Percentiles rank a stretch among this genome's conserved stretches.
phyloP scores from a whole-genome alignment of 371 early-diverging fungal species.

The Zychaea mexicana region DNA sequence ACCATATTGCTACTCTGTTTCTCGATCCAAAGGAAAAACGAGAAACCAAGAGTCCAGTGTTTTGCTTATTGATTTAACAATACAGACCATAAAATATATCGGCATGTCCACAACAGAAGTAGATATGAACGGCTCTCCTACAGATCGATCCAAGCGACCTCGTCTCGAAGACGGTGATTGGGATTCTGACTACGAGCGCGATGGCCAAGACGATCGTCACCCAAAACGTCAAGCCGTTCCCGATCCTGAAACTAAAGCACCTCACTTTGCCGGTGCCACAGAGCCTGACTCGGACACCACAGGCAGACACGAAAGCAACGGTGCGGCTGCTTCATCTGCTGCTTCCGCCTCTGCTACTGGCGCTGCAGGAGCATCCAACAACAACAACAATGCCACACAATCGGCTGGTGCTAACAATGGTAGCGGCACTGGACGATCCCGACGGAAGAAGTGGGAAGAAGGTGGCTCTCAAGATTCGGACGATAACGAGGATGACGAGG shows the following conservation, averaged over 20 bases:
- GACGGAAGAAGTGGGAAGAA: conserved; percentile 29
- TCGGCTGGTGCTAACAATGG: background rate
- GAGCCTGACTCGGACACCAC: conserved; percentile 12
- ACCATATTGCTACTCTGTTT: too few species aligned
- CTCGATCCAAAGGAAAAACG: too few species aligned
- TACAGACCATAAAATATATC: background rate
- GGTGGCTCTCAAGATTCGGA: conserved; percentile 10
- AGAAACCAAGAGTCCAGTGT: too few species aligned
- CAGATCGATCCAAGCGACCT: conserved; percentile 49
- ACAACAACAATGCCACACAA: background rate
- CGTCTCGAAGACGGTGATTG: conserved; percentile 46
- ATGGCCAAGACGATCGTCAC: conserved; percentile 44
- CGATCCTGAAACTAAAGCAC: conserved; percentile 53
- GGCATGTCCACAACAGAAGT: background rate
- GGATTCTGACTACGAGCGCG: conserved; percentile 38
- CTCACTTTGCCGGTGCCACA: conserved; percentile 39
- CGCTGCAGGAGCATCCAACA: background rate
- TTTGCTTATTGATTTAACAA: background rate
- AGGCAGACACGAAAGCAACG: conserved; percentile 13
- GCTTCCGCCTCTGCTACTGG: too few species aligned
- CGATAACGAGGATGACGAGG: conserved; percentile 18
- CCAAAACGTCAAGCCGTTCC: conserved; percentile 50
- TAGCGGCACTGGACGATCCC: background rate
- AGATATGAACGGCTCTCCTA: conserved; percentile 32
- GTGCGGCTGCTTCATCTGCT: background rate